These are phyloP conservation scores for Cicer arietinum DNA, from an alignment of 306 rosid genomes.

Conservation along the genomic window DNA sequence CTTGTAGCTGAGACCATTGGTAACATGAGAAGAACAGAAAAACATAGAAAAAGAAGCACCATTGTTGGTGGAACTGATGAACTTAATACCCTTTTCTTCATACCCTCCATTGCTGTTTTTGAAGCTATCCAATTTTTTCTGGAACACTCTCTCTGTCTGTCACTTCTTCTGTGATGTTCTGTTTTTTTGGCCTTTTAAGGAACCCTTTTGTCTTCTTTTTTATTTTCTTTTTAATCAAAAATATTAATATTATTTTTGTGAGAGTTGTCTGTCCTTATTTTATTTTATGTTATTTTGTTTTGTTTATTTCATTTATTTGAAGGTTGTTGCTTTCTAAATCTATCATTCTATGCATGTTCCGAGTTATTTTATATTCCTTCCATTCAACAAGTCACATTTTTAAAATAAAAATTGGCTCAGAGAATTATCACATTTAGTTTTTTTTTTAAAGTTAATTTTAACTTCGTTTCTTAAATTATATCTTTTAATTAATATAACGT, in stretches of 20 bases:
- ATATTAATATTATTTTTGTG: not conserved
- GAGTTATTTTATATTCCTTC: not conserved
- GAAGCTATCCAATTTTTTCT: conserved; percentile 35
- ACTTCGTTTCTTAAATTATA: no score
- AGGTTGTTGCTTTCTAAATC: conserved; percentile 44
- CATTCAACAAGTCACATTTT: no score
- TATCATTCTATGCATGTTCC: conserved; percentile 14
- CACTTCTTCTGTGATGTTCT: conserved; percentile 28
- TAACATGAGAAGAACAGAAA: conserved; percentile 45
- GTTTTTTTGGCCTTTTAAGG: conserved; percentile 44
- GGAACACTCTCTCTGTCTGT: conserved; percentile 45
- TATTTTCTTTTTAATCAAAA: not conserved
- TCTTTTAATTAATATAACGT: no score
- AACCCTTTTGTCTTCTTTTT: conserved; percentile 9
- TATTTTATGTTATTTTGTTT: not conserved
- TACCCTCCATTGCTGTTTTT: conserved; percentile 52
- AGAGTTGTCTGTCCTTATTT: not conserved
- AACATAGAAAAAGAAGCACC: conserved; percentile 49
- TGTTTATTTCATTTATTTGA: not conserved
- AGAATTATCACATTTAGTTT: no score
- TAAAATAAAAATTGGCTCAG: no score
- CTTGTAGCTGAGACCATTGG: conserved; percentile 70
- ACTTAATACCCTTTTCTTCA: conserved; percentile 37
- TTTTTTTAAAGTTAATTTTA: no score
- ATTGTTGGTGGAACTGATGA: conserved; percentile 37